These are phyloP conservation scores for Nakazawaea molendinolei DNA, from an alignment of 805 yeast genomes.

Conservation along the genomic window DNA sequence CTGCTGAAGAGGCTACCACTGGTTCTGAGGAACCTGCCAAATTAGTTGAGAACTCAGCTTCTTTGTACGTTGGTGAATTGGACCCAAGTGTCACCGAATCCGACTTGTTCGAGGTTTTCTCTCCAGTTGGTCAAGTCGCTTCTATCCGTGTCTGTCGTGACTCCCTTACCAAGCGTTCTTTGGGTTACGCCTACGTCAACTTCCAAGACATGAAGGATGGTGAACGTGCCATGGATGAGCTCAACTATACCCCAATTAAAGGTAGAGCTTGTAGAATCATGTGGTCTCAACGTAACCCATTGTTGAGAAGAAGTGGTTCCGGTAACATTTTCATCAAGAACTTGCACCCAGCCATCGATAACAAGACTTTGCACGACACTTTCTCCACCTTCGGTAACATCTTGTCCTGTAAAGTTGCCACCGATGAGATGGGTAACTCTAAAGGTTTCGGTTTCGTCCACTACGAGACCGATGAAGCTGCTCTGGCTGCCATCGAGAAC, in stretches of 20 bases:
- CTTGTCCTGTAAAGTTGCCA: conserved; percentile 94
- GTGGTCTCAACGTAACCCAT: conserved; percentile 99
- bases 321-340: conserved; percentile 98
- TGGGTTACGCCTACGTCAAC: conserved; percentile 98
- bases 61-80: conserved; percentile 96
- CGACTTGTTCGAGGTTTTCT: conserved; percentile 86
- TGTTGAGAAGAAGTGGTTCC: conserved; percentile 88
- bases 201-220: conserved; percentile 86
- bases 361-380: conserved; percentile 97
- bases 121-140: conserved; percentile 90
- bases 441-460: conserved; percentile 98
- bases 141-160: conserved; percentile 99
- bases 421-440: conserved; percentile 85
- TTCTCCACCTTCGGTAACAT: conserved; percentile 95
- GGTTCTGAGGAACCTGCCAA: conserved; percentile 7
- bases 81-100: conserved; percentile 93
- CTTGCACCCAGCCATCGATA: conserved; percentile 96
- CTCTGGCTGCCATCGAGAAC: conserved; percentile 90
- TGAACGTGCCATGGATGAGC: conserved; percentile 87
- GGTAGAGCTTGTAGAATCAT: conserved; percentile 98
- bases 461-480: conserved; percentile 88
- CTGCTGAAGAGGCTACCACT: conserved; percentile 3
- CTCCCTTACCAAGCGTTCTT: conserved; percentile 91
- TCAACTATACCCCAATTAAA: conserved; percentile 89
- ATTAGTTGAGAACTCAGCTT: conserved; percentile 52